Base-by-base conservation (phyloP, 2,329 filamentous ascomycete species). In the Xylaria sp. region DNA sequence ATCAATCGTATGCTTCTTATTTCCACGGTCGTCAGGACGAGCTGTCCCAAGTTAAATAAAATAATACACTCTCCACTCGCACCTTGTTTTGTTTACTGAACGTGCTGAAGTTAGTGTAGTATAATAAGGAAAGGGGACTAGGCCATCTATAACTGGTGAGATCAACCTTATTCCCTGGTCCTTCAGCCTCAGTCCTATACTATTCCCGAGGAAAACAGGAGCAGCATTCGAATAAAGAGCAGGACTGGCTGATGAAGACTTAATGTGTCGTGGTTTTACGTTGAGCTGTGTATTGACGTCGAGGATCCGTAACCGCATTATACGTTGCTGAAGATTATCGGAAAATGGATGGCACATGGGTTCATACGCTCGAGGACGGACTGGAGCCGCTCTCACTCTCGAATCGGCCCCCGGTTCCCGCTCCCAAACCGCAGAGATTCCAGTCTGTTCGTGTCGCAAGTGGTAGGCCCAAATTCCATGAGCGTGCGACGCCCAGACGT, bases 361-460 rank as follows among this genome's bases (percentile, higher is more conserved):
- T 67, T 54, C 70, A 72, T 23, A 70, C 68, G 12, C 65, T 69
- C 34, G 70, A 72, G 48, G 62, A 65, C 23, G 70, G 68, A 13
- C 23, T 62, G 6, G 68, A 70, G 51, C 70, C 68, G 1, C 13
- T 72, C 59, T 60, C 68, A 2, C 70, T 69, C 15, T 61, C 67
- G 8, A 68, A 65, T 8, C 65, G 58, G 23, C 68, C 65, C 2
- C 68, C 68, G 10, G 50, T 50, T 15, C 70, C 70, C 20, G 65
- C 63, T 54, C 68, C 70, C 18, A 72, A 72, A 37, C 70, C 70
- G 18, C 68, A 66, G 55, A 66, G 70, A 67, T 68, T 72, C 41
- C 70, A 68, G 34, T 72, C 70, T 15, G 65, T 68, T 39, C 70
- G 68, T 25, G 20, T 68, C 44, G 28, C 66, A 13, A 66, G 63